These are phyloP conservation scores for Yamadazyma diospyri DNA, from an alignment of 1,139 yeast genomes.

Conservation along the genomic window DNA sequence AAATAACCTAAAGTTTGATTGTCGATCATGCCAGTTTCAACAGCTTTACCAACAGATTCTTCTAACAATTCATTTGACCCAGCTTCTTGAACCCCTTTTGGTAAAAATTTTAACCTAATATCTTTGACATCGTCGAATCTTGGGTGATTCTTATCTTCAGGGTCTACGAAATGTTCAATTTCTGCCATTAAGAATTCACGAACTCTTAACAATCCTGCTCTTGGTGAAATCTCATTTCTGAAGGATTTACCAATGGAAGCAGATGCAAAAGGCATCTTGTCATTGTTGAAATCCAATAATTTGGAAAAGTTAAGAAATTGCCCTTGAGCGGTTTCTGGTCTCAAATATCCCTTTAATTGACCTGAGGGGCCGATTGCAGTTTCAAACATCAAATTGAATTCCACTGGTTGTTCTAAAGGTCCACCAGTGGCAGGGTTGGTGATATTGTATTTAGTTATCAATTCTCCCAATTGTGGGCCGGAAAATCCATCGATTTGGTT, in stretches of 20 bases:
- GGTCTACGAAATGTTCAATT: slow-evolving; percentile 98
- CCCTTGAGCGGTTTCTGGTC: slow-evolving; percentile 99
- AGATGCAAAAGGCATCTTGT: slow-evolving; percentile 97
- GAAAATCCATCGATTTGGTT: slow-evolving; percentile 96
- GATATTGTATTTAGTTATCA: slow-evolving; percentile 77
- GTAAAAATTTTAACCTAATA: slow-evolving; percentile 70
- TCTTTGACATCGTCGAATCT: slow-evolving; percentile 76
- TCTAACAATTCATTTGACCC: slow-evolving; percentile 71
- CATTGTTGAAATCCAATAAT: slow-evolving; percentile 90
- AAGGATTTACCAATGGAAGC: slow-evolving; percentile 98
- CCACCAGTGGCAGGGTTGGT: slow-evolving; percentile 91
- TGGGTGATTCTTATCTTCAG: slow-evolving; percentile 76
- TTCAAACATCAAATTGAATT: slow-evolving; percentile 97
- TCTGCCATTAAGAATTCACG: slow-evolving; percentile 99
- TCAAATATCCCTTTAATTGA: slow-evolving; percentile 86
- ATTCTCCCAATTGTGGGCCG: slow-evolving; percentile 87
- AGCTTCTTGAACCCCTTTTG: slow-evolving; percentile 80
- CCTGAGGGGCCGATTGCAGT: slow-evolving; percentile 99
- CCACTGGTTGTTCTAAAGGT: slow-evolving; percentile 81
- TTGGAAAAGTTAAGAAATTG: slow-evolving; percentile 95
- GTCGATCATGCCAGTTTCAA: slow-evolving; percentile 80
- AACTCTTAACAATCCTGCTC: slow-evolving; percentile 95
- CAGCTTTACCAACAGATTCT: slow-evolving; percentile 86
- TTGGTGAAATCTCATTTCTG: slow-evolving; percentile 98
- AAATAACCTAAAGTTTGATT: slow-evolving; percentile 97